Conservation (phyloP, 139 green algal species). For the Ostreobium quekettii region DNA sequence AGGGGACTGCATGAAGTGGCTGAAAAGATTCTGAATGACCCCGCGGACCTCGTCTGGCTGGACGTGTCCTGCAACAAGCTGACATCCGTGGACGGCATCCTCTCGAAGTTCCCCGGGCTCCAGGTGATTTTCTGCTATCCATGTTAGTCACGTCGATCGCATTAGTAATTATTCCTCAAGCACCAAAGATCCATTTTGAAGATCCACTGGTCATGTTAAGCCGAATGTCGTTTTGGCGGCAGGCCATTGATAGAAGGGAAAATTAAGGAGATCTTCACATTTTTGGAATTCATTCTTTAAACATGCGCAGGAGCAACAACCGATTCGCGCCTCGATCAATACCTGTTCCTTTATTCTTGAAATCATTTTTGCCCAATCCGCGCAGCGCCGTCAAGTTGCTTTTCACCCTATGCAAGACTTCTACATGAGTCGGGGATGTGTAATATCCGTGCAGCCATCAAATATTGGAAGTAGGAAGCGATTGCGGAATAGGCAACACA, state of each 20-base stretch:
- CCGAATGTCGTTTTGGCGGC: too few species aligned
- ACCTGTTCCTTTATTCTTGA: too few species aligned
- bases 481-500: too few species aligned
- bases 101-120: constrained; percentile 31
- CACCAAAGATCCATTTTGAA: neutral
- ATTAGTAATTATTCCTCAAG: neutral
- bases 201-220: neutral
- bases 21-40: constrained; percentile 17
- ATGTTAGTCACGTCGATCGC: neutral
- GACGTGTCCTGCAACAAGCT: constrained; percentile 33
- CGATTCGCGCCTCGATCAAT: too few species aligned
- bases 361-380: too few species aligned
- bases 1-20: constrained; percentile 8
- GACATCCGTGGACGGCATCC: constrained; percentile 25
- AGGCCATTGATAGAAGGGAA: neutral
- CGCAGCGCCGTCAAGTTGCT: too few species aligned
- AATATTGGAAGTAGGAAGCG: too few species aligned
- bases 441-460: too few species aligned
- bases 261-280: neutral
- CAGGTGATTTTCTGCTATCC: constrained; percentile 9
- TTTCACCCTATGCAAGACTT: too few species aligned
- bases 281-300: neutral
- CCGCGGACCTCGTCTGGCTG: constrained; percentile 34
- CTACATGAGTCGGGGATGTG: too few species aligned
- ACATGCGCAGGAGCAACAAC: too few species aligned